phyloP scores from a whole-genome alignment of 176 grass and related monocot species.

The Aegilops bicornis region DNA sequence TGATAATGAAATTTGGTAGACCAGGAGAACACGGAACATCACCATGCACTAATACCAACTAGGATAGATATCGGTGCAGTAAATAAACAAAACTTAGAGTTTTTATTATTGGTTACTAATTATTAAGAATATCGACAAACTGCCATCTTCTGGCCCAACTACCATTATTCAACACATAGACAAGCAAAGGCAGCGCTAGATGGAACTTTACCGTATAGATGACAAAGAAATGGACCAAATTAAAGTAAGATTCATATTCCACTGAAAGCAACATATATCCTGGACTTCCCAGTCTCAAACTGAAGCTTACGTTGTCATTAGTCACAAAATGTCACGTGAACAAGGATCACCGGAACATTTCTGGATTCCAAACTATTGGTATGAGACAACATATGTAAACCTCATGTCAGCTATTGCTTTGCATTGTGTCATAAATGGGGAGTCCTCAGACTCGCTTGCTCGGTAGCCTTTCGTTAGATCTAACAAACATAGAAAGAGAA shows the following conservation, averaged over 20 bases:
- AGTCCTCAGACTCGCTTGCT: slow-evolving; percentile 64
- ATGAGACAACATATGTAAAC: slow-evolving; percentile 96
- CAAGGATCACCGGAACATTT: slow-evolving; percentile 65
- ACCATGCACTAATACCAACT: no score
- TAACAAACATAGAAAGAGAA: slow-evolving; percentile 30
- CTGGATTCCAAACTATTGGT: slow-evolving; percentile 85
- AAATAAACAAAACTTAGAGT: not conserved
- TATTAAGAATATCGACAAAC: not conserved
- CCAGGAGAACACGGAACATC: no score
- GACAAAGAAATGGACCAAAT: slow-evolving; percentile 15
- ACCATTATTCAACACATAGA: slow-evolving; percentile 1
- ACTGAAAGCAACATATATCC: not conserved
- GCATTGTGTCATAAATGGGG: slow-evolving; percentile 72
- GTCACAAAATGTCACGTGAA: slow-evolving; percentile 83
- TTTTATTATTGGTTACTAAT: not conserved
- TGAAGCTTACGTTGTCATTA: slow-evolving; percentile 68
- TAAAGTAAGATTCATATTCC: not conserved
- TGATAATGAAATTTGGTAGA: no score
- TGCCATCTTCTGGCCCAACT: not conserved
- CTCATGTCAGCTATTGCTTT: slow-evolving; percentile 93
- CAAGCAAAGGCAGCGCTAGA: not conserved
- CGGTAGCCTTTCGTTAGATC: slow-evolving; percentile 79
- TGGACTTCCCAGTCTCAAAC: not conserved
- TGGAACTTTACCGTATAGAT: not conserved
- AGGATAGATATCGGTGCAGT: no score